Evolutionary conservation across 2,329 filamentous ascomycete genomes (phyloP), one percentile per base, ranked within the genome.

Genomic region (Rhynchosporium graminicola): DNA sequence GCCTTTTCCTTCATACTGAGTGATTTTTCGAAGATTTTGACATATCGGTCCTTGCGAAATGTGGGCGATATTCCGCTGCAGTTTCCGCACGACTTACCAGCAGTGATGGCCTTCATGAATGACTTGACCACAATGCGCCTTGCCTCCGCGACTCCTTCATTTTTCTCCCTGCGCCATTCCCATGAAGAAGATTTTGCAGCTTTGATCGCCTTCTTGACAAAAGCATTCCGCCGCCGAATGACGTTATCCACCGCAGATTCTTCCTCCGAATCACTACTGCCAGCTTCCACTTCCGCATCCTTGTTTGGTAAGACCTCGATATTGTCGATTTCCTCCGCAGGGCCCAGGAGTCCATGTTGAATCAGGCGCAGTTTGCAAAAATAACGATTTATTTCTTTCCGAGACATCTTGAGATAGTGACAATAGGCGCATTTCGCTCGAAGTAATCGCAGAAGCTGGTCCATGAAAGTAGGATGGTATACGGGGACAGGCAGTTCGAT

Each of bases 401-500:
- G 84, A n/a, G 88, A 82, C 74, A 97, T 83, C 73, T 90, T 91
- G 69, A 99, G 87, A 62, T 88, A 87, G 73, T 93, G 89, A 77
- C 96, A 99, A 79, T 97, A 97, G 63, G 89, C 84, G 75, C 95
- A 99, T 76, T 94, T 90, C 59, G 91, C 89, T 70, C 92, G 87
- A 26, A 99, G 82, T 51, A 99, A 81, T 50, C 91, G 88, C 67
- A 96, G 85, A 58, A 93, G 84, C 75, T 97, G 93, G 74, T 97
- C 93, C 81, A 99, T 89, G 73, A 97, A 98, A 1, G 92, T 90
- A n/a, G 94, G 91, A 76, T 99, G 94, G 75, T 98, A 99, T 58
- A 97, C 91, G 52, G 91, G 91, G 12, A 93, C 89, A 13, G 95
- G 93, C 12, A 99, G 87, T 71, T 97, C 92, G 75, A 99, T 96